Evolutionary conservation across 2,329 filamentous ascomycete genomes (phyloP).

Genomic region (Furcasterigmium furcatum): DNA sequence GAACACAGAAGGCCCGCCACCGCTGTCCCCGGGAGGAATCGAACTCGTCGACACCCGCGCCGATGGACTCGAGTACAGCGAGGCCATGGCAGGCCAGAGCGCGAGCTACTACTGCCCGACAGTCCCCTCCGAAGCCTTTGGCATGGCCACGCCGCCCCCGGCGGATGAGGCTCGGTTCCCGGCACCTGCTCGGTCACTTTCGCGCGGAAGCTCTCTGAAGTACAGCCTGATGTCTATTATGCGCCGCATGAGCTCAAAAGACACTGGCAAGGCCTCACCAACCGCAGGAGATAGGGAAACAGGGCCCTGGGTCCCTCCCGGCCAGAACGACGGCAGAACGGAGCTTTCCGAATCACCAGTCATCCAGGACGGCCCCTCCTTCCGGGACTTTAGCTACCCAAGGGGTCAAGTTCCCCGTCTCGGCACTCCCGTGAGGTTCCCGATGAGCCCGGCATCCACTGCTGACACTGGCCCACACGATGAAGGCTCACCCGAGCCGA

Average conservation of each 20-base stretch:
- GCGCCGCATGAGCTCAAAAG: slow-evolving; percentile 22
- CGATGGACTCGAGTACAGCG: slow-evolving; percentile 12
- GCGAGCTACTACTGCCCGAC: slow-evolving; percentile 38
- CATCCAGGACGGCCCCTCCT: neutral
- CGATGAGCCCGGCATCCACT: neutral
- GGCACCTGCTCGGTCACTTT: slow-evolving; percentile 17
- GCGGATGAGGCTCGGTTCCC: slow-evolving; percentile 7
- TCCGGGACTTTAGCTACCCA: slow-evolving; percentile 2
- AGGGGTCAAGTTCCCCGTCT: neutral
- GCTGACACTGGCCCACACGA: neutral
- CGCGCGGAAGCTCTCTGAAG: slow-evolving; percentile 28
- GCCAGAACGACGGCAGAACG: neutral
- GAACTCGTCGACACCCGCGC: slow-evolving; percentile 12
- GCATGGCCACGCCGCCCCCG: slow-evolving; percentile 27
- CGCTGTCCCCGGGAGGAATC: slow-evolving; percentile 8
- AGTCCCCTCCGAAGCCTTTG: slow-evolving; percentile 36
- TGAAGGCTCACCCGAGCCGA: neutral
- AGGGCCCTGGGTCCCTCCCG: slow-evolving; percentile 1
- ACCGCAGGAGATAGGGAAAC: neutral
- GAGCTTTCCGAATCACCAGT: slow-evolving; percentile 1
- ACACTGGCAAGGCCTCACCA: slow-evolving; percentile 3
- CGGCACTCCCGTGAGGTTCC: neutral
- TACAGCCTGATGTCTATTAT: slow-evolving; percentile 32
- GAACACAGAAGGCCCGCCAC: slow-evolving; percentile 11
- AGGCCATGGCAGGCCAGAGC: slow-evolving; percentile 18